Evolutionary conservation across 1,284 basidiomycete species (phyloP).

Genomic region (Puccinia horiana): DNA sequence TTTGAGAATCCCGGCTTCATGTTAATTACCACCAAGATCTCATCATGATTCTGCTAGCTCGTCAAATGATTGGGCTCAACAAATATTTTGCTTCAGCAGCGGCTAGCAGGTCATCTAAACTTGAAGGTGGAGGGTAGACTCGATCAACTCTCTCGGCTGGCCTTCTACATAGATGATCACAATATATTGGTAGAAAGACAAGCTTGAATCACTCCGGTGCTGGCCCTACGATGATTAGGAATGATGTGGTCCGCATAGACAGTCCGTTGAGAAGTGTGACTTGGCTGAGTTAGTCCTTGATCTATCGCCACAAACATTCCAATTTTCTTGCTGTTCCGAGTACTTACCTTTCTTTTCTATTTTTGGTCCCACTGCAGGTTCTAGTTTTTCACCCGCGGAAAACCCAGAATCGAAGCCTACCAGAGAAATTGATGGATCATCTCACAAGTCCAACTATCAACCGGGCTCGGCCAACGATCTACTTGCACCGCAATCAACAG

Average conservation of each 20-base stretch:
- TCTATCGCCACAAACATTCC: background rate
- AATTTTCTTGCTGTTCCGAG: too few species aligned
- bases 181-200: conserved; percentile 32
- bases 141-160: background rate
- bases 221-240: conserved; percentile 22
- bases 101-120: background rate
- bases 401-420: background rate
- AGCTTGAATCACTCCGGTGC: conserved; percentile 34
- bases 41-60: too few species aligned
- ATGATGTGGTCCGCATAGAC: conserved; percentile 44
- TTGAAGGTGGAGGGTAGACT: background rate
- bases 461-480: background rate
- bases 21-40: too few species aligned
- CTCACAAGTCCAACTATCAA: conserved; percentile 4
- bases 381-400: background rate
- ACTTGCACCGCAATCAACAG: background rate
- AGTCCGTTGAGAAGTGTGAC: conserved; percentile 49
- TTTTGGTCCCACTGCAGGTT: too few species aligned
- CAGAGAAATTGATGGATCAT: background rate
- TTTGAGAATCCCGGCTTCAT: too few species aligned
- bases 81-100: too few species aligned
- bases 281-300: conserved; percentile 20
- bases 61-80: too few species aligned
- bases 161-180: background rate
- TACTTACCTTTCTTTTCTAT: background rate